These are phyloP conservation scores for Diaporthe capsici DNA, from an alignment of 2,329 filamentous ascomycete species.

Conservation along the genomic window DNA sequence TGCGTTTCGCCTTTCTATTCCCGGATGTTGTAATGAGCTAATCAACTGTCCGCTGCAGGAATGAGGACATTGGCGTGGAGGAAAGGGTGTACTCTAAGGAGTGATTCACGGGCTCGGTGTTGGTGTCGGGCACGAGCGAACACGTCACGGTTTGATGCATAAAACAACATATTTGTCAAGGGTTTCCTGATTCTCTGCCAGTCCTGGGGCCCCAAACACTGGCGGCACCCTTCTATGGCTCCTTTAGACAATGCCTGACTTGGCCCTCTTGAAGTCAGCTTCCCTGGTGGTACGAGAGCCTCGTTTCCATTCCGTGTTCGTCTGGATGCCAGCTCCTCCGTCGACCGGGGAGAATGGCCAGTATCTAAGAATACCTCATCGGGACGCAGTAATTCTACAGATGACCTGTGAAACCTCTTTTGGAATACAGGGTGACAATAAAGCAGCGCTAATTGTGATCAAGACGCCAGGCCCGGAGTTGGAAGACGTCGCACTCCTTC, in stretches of 20 bases:
- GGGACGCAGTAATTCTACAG: conserved; percentile 31
- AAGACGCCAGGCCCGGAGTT: background rate
- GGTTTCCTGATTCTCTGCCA: background rate
- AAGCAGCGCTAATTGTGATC: conserved; percentile 3
- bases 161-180: background rate
- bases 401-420: conserved; percentile 4
- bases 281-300: background rate
- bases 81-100: conserved; percentile 57
- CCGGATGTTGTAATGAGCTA: background rate
- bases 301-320: background rate
- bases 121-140: background rate
- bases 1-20: background rate
- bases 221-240: background rate
- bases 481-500: background rate
- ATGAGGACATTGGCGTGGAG: conserved; percentile 71
- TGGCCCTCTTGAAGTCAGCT: background rate
- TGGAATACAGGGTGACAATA: conserved; percentile 11
- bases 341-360: background rate
- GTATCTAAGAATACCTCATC: conserved; percentile 21
- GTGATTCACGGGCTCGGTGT: background rate
- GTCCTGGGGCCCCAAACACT: background rate
- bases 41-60: conserved; percentile 55
- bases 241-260: conserved; percentile 12
- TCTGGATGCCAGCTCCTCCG: background rate
- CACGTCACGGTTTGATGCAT: background rate